These are phyloP conservation scores for Ceriops tagal DNA, from an alignment of 345 rosid genomes.

Conservation along the genomic window DNA sequence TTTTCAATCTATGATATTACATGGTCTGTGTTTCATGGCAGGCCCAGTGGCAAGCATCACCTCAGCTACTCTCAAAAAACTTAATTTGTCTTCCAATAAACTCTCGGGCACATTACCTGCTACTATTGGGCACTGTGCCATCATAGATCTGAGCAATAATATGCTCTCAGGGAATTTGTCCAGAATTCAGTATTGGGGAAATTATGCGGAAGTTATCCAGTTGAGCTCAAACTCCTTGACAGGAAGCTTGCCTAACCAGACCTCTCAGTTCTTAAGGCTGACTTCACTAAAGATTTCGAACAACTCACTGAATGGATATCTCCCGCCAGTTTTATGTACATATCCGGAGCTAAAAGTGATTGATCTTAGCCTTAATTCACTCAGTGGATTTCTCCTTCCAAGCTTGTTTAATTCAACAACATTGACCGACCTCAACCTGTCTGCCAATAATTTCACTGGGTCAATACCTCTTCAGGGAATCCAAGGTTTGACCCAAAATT, in stretches of 20 bases:
- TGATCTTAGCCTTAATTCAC: conserved; percentile 72
- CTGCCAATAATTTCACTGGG: conserved; percentile 72
- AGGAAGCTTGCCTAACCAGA: conserved; percentile 59
- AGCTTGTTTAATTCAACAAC: conserved; percentile 53
- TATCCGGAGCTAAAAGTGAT: conserved; percentile 57
- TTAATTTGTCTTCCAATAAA: conserved; percentile 72
- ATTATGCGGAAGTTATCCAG: conserved; percentile 62
- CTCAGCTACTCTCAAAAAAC: conserved; percentile 67
- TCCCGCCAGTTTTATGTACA: conserved; percentile 56
- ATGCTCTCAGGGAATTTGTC: conserved; percentile 65
- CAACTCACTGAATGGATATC: conserved; percentile 63
- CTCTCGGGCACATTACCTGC: conserved; percentile 64
- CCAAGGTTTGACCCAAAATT: conserved; percentile 31
- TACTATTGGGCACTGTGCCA: conserved; percentile 59
- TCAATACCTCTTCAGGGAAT: conserved; percentile 52
- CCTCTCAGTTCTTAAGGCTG: conserved; percentile 74
- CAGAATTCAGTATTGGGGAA: conserved; percentile 75
- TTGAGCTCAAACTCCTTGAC: conserved; percentile 69
- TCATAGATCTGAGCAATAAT: conserved; percentile 74
- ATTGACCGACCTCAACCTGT: conserved; percentile 60
- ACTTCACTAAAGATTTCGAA: conserved; percentile 52
- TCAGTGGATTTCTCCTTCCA: conserved; percentile 51
- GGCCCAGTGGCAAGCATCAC: conserved; percentile 72
- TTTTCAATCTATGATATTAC: neutral
- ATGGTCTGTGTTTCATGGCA: conserved; percentile 30